These are phyloP conservation scores for Nakazawaea ernobii DNA, from an alignment of 805 yeast genomes.

Conservation along the genomic window DNA sequence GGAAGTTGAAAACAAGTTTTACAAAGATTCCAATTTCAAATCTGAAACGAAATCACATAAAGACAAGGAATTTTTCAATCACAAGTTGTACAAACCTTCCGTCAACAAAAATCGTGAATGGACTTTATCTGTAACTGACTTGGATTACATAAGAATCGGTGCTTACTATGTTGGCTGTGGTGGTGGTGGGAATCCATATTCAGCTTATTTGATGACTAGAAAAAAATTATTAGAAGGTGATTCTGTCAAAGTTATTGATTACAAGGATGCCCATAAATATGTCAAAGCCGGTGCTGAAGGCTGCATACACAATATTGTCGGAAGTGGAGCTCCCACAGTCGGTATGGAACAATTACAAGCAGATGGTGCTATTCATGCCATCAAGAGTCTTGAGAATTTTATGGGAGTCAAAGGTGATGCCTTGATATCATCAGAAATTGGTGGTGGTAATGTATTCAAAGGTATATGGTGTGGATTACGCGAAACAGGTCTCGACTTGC, in stretches of 20 bases:
- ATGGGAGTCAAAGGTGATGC: constrained; percentile 20
- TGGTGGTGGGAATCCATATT: constrained; percentile 47
- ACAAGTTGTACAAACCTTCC: constrained; percentile 25
- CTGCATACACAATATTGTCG: constrained; percentile 6
- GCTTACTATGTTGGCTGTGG: constrained; percentile 44
- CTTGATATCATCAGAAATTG: constrained; percentile 28
- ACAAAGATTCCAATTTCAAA: constrained; percentile 12
- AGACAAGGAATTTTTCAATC: constrained; percentile 17
- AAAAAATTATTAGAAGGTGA: constrained; percentile 30
- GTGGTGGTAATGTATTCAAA: constrained; percentile 29
- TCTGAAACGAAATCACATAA: background rate
- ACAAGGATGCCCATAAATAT: constrained; percentile 23
- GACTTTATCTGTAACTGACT: constrained; percentile 33
- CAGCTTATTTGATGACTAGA: constrained; percentile 28
- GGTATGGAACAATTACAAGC: constrained; percentile 37
- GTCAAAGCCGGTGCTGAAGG: constrained; percentile 9
- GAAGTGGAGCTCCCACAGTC: constrained; percentile 42
- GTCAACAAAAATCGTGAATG: constrained; percentile 26
- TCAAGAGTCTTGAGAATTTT: constrained; percentile 23
- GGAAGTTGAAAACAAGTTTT: constrained; percentile 12
- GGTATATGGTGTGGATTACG: constrained; percentile 19
- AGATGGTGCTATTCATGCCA: constrained; percentile 28
- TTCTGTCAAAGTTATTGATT: constrained; percentile 28
- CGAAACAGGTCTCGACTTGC: constrained; percentile 21
- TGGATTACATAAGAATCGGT: constrained; percentile 35